Evolutionary conservation across 441 rosid species (phyloP).

Genomic region (Oxalis stricta): DNA sequence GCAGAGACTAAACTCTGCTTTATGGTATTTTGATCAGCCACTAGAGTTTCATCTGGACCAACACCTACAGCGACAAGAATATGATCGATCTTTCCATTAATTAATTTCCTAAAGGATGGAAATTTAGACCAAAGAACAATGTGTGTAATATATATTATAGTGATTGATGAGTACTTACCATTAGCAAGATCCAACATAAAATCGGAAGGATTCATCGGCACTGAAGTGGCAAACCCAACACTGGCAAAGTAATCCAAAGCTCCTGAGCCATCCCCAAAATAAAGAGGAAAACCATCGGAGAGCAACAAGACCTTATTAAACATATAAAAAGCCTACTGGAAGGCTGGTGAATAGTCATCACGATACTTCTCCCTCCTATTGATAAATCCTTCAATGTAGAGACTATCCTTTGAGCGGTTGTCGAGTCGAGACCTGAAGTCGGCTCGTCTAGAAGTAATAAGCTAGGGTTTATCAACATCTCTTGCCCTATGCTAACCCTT

Average conservation of each 20-base stretch:
- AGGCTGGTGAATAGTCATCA: slow-evolving; percentile 31
- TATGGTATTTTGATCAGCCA: slow-evolving; percentile 8
- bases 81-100: background rate
- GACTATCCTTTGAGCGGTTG: slow-evolving; percentile 25
- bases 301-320: slow-evolving; percentile 27
- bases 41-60: slow-evolving; percentile 19
- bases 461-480: slow-evolving; percentile 27
- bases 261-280: slow-evolving; percentile 15
- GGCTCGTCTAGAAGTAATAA: slow-evolving; percentile 29
- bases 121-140: too few relatives aligned
- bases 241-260: slow-evolving; percentile 23
- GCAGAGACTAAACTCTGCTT: slow-evolving; percentile 14
- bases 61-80: slow-evolving; percentile 22
- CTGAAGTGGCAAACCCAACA: slow-evolving; percentile 18
- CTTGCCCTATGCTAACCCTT: slow-evolving; percentile 31
- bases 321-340: slow-evolving; percentile 26
- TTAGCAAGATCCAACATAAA: slow-evolving; percentile 27
- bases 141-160: too few relatives aligned
- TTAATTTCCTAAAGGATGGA: background rate
- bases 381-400: slow-evolving; percentile 15
- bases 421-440: slow-evolving; percentile 29
- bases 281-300: slow-evolving; percentile 24
- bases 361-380: slow-evolving; percentile 15
- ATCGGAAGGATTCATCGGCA: slow-evolving; percentile 24
- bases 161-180: slow-evolving; percentile 7